These are phyloP conservation scores for Neurospora sp. DNA, from an alignment of 495 filamentous ascomycete genomes.

Conservation along the genomic window DNA sequence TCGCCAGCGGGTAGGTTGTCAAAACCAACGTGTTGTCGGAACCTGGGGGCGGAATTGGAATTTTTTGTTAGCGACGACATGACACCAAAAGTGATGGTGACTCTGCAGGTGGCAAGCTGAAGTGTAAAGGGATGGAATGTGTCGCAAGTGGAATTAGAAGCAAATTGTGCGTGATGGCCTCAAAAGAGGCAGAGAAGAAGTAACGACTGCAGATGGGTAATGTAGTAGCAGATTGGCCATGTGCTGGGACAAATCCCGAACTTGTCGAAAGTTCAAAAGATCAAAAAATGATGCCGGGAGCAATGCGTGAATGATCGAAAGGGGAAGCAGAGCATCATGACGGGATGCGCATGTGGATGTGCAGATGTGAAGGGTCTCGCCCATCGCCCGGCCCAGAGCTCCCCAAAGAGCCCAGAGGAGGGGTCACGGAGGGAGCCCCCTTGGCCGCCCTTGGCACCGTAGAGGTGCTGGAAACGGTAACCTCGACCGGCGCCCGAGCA, in stretches of 20 bases:
- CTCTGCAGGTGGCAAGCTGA: background rate
- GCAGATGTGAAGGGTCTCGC: background rate
- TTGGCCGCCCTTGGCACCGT: background rate
- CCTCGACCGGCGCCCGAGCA: background rate
- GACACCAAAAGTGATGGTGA: slow-evolving; percentile 14
- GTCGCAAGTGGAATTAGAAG: background rate
- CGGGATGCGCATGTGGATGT: background rate
- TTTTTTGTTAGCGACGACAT: slow-evolving; percentile 35
- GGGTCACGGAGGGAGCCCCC: background rate
- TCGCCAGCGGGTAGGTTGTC: slow-evolving; percentile 72
- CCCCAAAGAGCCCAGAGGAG: background rate
- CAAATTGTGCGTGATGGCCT: background rate
- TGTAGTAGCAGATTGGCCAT: background rate
- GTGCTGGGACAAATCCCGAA: background rate
- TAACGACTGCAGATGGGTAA: background rate
- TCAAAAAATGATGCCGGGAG: background rate
- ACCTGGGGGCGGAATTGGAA: slow-evolving; percentile 32
- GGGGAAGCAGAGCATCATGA: background rate
- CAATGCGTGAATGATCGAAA: background rate
- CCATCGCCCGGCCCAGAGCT: background rate
- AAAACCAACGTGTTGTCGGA: slow-evolving; percentile 70
- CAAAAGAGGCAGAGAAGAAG: background rate
- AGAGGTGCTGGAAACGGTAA: background rate
- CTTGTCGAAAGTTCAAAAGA: background rate
- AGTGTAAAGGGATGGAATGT: background rate